These are phyloP conservation scores for Oryza nivara DNA, from an alignment of 176 grass and related monocot genomes.

Conservation along the genomic window DNA sequence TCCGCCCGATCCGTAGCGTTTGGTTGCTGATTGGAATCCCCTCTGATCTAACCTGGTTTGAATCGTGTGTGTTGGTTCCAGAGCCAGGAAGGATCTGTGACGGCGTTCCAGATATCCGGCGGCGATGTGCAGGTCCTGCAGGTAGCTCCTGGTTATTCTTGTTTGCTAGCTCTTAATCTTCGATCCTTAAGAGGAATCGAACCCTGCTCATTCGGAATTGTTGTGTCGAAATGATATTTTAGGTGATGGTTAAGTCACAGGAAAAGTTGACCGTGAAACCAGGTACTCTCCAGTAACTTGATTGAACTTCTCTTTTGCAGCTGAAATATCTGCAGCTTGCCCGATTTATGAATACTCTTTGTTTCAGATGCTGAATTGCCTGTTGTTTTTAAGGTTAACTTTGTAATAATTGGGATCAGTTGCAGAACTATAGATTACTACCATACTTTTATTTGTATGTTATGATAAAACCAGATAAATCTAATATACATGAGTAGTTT, in stretches of 20 bases:
- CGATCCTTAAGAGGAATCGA: neutral
- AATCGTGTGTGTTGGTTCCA: slow-evolving; percentile 42
- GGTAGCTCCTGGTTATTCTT: slow-evolving; percentile 51
- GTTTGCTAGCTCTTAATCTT: neutral
- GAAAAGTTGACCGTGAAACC: slow-evolving; percentile 87
- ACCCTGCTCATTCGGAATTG: slow-evolving; percentile 19
- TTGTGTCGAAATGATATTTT: slow-evolving; percentile 34
- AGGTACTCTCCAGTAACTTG: slow-evolving; percentile 45
- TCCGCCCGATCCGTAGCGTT: slow-evolving; percentile 31
- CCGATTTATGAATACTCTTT: neutral
- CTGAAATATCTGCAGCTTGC: slow-evolving; percentile 18
- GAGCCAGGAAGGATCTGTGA: slow-evolving; percentile 71
- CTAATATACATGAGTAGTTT: neutral
- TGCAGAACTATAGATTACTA: neutral
- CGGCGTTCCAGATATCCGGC: slow-evolving; percentile 93
- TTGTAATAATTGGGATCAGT: slow-evolving; percentile 8
- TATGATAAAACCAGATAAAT: slow-evolving; percentile 2
- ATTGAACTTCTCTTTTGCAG: slow-evolving; percentile 2
- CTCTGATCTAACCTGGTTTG: slow-evolving; percentile 27
- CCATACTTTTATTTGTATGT: neutral
- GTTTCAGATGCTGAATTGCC: neutral
- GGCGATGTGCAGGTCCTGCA: slow-evolving; percentile 93
- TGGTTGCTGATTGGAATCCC: neutral
- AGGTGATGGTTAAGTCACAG: slow-evolving; percentile 92
- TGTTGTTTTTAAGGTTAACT: neutral